Evolutionary conservation across 352 stramenopile species (phyloP).

Genomic region (Phytophthora europaea): DNA sequence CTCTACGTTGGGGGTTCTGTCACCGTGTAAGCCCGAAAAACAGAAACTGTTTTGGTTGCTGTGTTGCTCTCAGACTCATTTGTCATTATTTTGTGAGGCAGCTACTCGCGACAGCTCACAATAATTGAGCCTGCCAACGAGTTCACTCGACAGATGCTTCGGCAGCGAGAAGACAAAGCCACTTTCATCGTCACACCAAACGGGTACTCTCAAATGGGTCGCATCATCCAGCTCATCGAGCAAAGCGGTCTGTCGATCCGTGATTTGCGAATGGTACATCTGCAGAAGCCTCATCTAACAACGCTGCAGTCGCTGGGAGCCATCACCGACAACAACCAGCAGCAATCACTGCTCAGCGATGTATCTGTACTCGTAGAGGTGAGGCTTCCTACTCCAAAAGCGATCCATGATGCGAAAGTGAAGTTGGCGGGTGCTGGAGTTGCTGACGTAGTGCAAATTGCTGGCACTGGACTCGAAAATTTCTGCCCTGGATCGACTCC

Average conservation of each 20-base stretch:
- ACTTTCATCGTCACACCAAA: conserved; percentile 62
- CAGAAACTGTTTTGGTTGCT: conserved; percentile 1
- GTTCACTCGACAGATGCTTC: conserved; percentile 55
- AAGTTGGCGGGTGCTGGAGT: conserved; percentile 16
- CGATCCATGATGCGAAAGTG: conserved; percentile 11
- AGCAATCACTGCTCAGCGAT: conserved; percentile 45
- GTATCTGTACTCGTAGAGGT: conserved; percentile 67
- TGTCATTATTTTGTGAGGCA: conserved; percentile 10
- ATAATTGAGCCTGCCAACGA: conserved; percentile 79
- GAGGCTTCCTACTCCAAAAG: conserved; percentile 34
- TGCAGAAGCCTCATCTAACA: conserved; percentile 51
- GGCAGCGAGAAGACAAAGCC: conserved; percentile 45
- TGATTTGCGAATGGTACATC: conserved; percentile 59
- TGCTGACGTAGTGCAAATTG: conserved; percentile 34
- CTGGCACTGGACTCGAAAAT: conserved; percentile 33
- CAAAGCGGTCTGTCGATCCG: conserved; percentile 44
- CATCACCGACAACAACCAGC: conserved; percentile 23
- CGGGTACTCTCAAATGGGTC: conserved; percentile 62
- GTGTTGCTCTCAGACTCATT: not conserved
- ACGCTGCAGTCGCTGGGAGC: conserved; percentile 22
- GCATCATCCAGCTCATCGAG: conserved; percentile 58
- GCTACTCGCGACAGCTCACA: conserved; percentile 81
- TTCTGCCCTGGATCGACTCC: conserved; percentile 14
- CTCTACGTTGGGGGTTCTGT: conserved; percentile 77
- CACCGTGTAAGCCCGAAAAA: conserved; percentile 55